phyloP scores from a whole-genome alignment of 129 eudicot species.

The Escallonia herrerae region DNA sequence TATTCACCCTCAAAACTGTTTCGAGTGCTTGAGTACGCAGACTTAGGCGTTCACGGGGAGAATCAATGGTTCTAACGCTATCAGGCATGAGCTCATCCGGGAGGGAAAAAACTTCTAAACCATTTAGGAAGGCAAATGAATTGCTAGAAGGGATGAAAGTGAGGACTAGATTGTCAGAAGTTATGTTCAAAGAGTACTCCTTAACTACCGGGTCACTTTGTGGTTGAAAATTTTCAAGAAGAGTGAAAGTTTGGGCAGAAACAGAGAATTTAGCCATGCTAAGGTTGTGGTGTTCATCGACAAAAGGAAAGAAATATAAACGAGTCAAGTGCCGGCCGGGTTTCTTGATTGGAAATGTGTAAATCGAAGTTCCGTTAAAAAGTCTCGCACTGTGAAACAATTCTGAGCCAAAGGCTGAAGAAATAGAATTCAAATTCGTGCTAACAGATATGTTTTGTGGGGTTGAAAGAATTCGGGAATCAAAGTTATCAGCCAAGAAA shows the following conservation, averaged over 20 bases:
- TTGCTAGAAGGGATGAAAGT: slow-evolving; percentile 35
- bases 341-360: slow-evolving; percentile 43
- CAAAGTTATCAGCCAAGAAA: slow-evolving; percentile 37
- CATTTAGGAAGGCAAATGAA: slow-evolving; percentile 52
- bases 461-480: slow-evolving; percentile 25
- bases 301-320: slow-evolving; percentile 52
- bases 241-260: slow-evolving; percentile 41
- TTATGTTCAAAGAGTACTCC: slow-evolving; percentile 48
- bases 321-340: slow-evolving; percentile 60
- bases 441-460: slow-evolving; percentile 21
- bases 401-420: slow-evolving; percentile 24
- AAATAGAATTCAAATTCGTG: slow-evolving; percentile 20
- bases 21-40: slow-evolving; percentile 39
- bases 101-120: slow-evolving; percentile 52
- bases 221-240: slow-evolving; percentile 45
- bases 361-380: slow-evolving; percentile 30
- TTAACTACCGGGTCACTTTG: slow-evolving; percentile 31
- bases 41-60: slow-evolving; percentile 13
- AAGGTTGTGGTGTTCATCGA: slow-evolving; percentile 23
- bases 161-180: slow-evolving; percentile 36
- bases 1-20: slow-evolving; percentile 50
- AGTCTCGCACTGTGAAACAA: slow-evolving; percentile 54
- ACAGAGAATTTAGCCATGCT: slow-evolving; percentile 48
- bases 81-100: slow-evolving; percentile 56
- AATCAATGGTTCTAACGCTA: slow-evolving; percentile 20